These are phyloP conservation scores for Blastomyces gilchristii DNA, from an alignment of 2,329 filamentous ascomycete species.

Conservation along the genomic window DNA sequence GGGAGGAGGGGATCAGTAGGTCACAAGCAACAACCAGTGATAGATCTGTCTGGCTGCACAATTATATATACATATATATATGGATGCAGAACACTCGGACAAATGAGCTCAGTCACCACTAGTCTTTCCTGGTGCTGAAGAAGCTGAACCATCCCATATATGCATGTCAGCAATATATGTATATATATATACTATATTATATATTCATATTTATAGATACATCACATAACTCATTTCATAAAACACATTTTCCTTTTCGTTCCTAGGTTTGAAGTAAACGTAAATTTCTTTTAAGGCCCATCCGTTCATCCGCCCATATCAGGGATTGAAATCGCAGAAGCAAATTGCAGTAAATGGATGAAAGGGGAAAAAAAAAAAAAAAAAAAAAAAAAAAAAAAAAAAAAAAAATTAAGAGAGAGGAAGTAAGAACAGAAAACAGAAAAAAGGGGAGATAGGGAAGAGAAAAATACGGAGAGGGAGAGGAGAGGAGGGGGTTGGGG, in stretches of 20 bases:
- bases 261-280: not conserved
- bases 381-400: not conserved
- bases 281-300: not conserved
- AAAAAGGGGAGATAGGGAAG: too few relatives aligned
- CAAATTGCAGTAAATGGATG: not conserved
- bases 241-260: not conserved
- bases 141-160: too few relatives aligned
- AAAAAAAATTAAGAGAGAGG: not conserved
- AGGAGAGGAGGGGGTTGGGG: too few relatives aligned
- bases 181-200: not conserved
- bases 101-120: too few relatives aligned
- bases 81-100: too few relatives aligned
- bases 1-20: too few relatives aligned
- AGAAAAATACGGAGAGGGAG: too few relatives aligned
- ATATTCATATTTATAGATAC: not conserved
- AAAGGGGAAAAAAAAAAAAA: not conserved
- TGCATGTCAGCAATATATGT: too few relatives aligned
- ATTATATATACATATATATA: too few relatives aligned
- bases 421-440: not conserved
- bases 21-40: too few relatives aligned
- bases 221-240: not conserved
- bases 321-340: not conserved
- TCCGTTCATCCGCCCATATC: not conserved
- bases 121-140: too few relatives aligned
- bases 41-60: too few relatives aligned